Percentiles rank a stretch among this genome's conserved stretches.
These are phyloP conservation scores for Ganoderma leucocontextum DNA, from an alignment of 1,284 basidiomycete genomes.

Conservation along the genomic window DNA sequence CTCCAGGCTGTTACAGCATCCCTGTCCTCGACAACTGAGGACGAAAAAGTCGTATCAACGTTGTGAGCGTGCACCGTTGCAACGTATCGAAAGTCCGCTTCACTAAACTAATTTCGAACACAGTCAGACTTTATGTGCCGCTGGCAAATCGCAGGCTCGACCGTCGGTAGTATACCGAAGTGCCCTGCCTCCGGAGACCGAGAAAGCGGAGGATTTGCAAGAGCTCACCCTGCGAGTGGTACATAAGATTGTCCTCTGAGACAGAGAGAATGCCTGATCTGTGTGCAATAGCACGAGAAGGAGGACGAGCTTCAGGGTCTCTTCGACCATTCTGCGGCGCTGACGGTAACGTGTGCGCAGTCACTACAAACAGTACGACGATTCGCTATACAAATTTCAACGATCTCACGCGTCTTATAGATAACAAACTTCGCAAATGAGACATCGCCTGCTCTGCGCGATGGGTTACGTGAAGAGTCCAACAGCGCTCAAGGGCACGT, in stretches of 20 bases:
- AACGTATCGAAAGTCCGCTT: background rate
- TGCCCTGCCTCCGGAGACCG: conserved; percentile 13
- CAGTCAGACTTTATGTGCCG: conserved; percentile 21
- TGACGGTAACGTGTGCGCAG: conserved; percentile 25
- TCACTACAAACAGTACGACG: conserved; percentile 25
- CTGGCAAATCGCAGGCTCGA: conserved; percentile 15
- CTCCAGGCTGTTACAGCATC: conserved; percentile 20
- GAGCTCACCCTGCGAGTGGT: conserved; percentile 16
- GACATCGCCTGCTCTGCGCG: conserved; percentile 24
- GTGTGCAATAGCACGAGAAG: conserved; percentile 21
- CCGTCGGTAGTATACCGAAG: conserved; percentile 23
- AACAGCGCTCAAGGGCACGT: conserved; percentile 25
- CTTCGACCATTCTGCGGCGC: conserved; percentile 21
- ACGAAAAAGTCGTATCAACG: conserved; percentile 10
- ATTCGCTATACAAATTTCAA: background rate
- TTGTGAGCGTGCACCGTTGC: conserved; percentile 13
- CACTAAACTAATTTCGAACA: background rate
- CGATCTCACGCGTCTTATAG: background rate
- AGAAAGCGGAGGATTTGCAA: background rate
- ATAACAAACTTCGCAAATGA: conserved; percentile 21
- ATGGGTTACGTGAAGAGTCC: conserved; percentile 23
- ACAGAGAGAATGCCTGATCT: too few relatives aligned
- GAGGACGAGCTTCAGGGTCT: conserved; percentile 29
- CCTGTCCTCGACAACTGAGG: conserved; percentile 4
- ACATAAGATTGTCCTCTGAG: background rate